These are phyloP conservation scores for Phaeosphaeriaceae sp. DNA, from an alignment of 2,329 filamentous ascomycete genomes.

Conservation along the genomic window DNA sequence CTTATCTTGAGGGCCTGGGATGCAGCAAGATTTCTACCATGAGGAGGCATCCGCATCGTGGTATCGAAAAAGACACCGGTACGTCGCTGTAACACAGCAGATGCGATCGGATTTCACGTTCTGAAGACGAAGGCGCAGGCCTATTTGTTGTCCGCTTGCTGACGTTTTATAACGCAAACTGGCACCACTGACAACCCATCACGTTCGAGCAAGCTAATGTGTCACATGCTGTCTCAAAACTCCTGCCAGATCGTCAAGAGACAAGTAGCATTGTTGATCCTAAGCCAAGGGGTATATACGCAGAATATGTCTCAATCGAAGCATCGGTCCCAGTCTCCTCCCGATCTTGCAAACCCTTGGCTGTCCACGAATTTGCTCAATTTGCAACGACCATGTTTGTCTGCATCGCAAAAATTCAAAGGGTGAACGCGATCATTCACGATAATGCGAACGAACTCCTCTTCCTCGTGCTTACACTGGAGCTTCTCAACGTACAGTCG, in stretches of 20 bases:
- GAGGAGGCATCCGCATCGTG: neutral
- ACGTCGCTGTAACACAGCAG: neutral
- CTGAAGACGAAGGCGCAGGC: neutral
- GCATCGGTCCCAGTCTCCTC: slow-evolving; percentile 78
- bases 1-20: slow-evolving; percentile 7
- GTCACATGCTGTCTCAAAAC: neutral
- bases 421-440: slow-evolving; percentile 84
- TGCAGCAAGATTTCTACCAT: neutral
- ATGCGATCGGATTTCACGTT: neutral
- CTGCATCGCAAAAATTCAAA: slow-evolving; percentile 72
- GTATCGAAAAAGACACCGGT: neutral
- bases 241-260: neutral
- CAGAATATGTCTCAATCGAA: slow-evolving; percentile 15
- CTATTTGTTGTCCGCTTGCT: slow-evolving; percentile 8
- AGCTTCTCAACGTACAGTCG: slow-evolving; percentile 90
- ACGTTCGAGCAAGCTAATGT: neutral
- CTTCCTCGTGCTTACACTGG: slow-evolving; percentile 64
- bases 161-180: slow-evolving; percentile 3
- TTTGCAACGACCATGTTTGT: slow-evolving; percentile 73
- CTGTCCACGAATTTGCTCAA: slow-evolving; percentile 75
- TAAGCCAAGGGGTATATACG: neutral
- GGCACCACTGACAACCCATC: neutral
- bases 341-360: slow-evolving; percentile 73
- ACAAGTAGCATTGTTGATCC: neutral
- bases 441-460: slow-evolving; percentile 79